A percentile compares a stretch with the other conserved stretches of the same genome.
Conservation (phyloP, 257 asterid genomes). For the Capsicum pubescens region DNA sequence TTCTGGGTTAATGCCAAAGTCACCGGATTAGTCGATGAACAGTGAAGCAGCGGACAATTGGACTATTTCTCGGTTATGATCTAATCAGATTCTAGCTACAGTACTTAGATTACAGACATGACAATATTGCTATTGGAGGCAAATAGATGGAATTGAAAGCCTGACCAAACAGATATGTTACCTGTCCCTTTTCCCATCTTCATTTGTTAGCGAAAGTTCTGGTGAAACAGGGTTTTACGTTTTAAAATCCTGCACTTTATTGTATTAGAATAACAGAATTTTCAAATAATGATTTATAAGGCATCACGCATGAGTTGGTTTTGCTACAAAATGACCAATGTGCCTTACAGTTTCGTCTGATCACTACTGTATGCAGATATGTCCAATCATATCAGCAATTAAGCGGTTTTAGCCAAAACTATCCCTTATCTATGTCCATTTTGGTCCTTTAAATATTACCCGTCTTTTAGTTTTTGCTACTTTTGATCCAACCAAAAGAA, state of each 20-base stretch:
- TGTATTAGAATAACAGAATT: no score
- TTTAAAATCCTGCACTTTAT: no score
- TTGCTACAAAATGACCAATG: not conserved
- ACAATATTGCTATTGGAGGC: not conserved
- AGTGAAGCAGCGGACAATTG: no score
- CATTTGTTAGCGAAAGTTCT: constrained; percentile 68
- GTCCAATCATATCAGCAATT: not conserved
- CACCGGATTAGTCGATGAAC: no score
- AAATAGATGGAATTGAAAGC: not conserved
- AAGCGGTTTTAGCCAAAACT: no score
- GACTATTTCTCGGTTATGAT: not conserved
- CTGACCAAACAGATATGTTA: constrained; percentile 45
- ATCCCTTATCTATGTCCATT: no score
- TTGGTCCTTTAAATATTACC: no score
- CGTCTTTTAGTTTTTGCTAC: no score
- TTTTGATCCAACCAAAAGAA: no score
- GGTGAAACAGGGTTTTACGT: constrained; percentile 41
- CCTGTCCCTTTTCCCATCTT: constrained; percentile 56
- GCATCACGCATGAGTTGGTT: not conserved
- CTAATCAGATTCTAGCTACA: not conserved
- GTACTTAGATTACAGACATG: not conserved
- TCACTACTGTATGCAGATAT: not conserved
- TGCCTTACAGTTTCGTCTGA: not conserved
- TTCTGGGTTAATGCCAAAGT: not conserved
- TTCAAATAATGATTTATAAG: not conserved